Percentiles rank a stretch among this genome's conserved stretches.
phyloP scores from a whole-genome alignment of 1,284 basidiomycete species.

The Irpex sp. region DNA sequence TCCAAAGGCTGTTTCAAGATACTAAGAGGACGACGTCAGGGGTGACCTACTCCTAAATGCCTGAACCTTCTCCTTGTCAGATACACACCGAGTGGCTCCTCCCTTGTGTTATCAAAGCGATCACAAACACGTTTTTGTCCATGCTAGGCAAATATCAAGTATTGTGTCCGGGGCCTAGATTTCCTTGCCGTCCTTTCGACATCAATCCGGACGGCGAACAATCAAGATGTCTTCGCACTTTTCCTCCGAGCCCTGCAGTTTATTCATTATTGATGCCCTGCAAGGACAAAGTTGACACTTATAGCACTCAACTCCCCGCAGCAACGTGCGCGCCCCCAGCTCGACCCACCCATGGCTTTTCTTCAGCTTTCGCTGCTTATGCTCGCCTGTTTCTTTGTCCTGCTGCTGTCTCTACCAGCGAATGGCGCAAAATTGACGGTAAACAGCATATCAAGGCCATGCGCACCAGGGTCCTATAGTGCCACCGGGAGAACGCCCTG shows the following conservation, averaged over 20 bases:
- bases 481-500: neutral
- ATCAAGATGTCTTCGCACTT: neutral
- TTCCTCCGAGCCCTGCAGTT: neutral
- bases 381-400: neutral
- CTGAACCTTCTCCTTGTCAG: neutral
- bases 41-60: neutral
- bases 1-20: neutral
- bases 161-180: neutral
- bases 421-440: neutral
- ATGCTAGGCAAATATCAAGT: neutral
- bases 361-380: neutral
- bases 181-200: neutral
- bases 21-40: neutral
- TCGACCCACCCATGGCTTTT: neutral
- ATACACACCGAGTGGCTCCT: neutral
- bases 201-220: neutral
- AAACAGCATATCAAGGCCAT: neutral
- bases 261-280: neutral
- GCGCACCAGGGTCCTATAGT: neutral
- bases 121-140: neutral
- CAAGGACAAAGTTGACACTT: neutral
- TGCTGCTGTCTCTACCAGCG: neutral
- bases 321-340: neutral
- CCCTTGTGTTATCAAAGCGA: neutral
- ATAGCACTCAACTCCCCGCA: neutral